These are phyloP conservation scores for Leccinum variicolor DNA, from an alignment of 768 basidiomycete species.

Conservation along the genomic window DNA sequence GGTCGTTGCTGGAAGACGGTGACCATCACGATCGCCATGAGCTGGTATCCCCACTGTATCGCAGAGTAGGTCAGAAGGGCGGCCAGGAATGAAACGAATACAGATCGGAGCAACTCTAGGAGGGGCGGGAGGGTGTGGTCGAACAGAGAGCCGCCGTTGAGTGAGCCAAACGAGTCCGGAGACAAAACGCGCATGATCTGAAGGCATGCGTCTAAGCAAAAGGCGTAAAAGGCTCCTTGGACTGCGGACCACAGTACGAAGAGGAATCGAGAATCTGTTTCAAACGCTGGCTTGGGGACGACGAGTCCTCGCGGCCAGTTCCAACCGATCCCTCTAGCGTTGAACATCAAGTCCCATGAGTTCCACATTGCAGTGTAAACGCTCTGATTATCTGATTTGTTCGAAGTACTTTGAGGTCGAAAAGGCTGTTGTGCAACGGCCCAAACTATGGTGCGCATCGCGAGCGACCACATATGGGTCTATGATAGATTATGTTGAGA, in stretches of 20 bases:
- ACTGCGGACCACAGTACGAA: slow-evolving; percentile 11
- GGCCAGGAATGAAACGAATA: slow-evolving; percentile 39
- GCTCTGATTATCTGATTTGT: not conserved
- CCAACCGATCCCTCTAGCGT: slow-evolving; percentile 27
- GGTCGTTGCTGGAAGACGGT: slow-evolving; percentile 45
- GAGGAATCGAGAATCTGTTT: slow-evolving; percentile 7
- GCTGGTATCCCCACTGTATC: slow-evolving; percentile 42
- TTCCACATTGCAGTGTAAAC: slow-evolving; percentile 23
- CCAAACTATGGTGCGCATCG: slow-evolving; percentile 19
- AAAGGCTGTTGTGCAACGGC: slow-evolving; percentile 13
- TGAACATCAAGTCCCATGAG: slow-evolving; percentile 26
- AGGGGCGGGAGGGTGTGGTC: slow-evolving; percentile 33
- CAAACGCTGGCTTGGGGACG: slow-evolving; percentile 10
- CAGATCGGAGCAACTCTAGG: slow-evolving; percentile 36
- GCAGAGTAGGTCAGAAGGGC: slow-evolving; percentile 44
- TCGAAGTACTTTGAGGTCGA: slow-evolving; percentile 1
- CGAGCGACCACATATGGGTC: slow-evolving; percentile 15
- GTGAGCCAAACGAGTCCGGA: slow-evolving; percentile 36
- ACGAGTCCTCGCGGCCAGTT: slow-evolving; percentile 22
- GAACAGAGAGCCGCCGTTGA: slow-evolving; percentile 34
- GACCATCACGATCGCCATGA: slow-evolving; percentile 43
- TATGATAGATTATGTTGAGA: not conserved
- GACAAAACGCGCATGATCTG: slow-evolving; percentile 27
- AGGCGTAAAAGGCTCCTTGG: not conserved
- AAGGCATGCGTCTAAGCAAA: slow-evolving; percentile 15